A percentile compares a stretch with the other conserved stretches of the same genome.
phyloP scores from a whole-genome alignment of 2,329 filamentous ascomycete species.

The Alternaria arborescens region DNA sequence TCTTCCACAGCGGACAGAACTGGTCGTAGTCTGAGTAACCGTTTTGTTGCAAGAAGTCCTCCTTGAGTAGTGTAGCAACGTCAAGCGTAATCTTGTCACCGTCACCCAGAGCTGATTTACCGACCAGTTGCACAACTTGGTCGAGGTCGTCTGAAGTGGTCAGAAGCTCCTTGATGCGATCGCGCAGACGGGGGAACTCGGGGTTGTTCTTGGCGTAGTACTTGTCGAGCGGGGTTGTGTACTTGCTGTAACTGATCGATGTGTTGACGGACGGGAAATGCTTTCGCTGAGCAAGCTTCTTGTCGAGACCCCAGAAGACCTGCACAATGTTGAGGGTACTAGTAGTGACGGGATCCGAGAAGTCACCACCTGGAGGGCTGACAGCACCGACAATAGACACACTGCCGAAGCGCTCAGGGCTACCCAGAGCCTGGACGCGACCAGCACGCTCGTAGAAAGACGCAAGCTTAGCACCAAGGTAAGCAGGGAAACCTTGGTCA shows the following conservation, averaged over 20 bases:
- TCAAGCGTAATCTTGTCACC: conserved; percentile 98
- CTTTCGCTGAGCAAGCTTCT: conserved; percentile 98
- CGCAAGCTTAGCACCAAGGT: conserved; percentile 93
- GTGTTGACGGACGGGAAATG: conserved; percentile 99
- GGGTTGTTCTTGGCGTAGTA: conserved; percentile 94
- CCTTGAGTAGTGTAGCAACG: conserved; percentile 89
- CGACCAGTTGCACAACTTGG: conserved; percentile 97
- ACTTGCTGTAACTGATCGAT: conserved; percentile 93
- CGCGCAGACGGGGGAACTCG: conserved; percentile 90
- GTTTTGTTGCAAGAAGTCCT: conserved; percentile 99
- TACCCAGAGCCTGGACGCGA: conserved; percentile 83
- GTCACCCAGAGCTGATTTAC: conserved; percentile 95
- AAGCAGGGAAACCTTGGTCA: conserved; percentile 99
- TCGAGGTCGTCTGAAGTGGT: conserved; percentile 97
- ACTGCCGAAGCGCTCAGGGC: conserved; percentile 86
- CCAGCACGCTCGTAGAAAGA: conserved; percentile 99
- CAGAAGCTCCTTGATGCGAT: conserved; percentile 92
- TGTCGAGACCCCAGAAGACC: conserved; percentile 99
- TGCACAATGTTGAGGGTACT: conserved; percentile 96
- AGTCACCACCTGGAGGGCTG: conserved; percentile 97
- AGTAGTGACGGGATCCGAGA: conserved; percentile 95
- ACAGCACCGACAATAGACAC: conserved; percentile 98
- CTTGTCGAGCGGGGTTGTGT: conserved; percentile 85
- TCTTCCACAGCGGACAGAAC: conserved; percentile 99
- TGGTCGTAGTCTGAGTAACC: conserved; percentile 99